Evolutionary conservation across 441 rosid genomes (phyloP).

Genomic region (Geranium incanum): DNA sequence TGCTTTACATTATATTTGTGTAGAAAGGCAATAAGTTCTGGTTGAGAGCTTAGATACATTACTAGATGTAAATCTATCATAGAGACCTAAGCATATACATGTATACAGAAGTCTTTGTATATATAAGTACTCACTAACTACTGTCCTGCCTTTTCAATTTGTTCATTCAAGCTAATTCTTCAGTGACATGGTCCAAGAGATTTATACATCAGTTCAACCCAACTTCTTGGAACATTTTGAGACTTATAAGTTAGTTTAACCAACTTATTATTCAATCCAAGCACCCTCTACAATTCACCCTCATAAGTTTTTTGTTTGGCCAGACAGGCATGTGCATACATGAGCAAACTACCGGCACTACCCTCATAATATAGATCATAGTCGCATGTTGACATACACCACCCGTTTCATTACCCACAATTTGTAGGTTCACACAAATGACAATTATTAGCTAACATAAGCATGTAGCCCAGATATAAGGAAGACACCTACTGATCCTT

Average conservation of each 20-base stretch:
- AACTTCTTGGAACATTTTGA: not conserved
- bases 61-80: conserved; percentile 25
- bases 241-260: not conserved
- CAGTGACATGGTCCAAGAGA: not conserved
- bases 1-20: conserved; percentile 7
- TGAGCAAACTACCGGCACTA: not conserved
- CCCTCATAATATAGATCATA: not conserved
- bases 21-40: conserved; percentile 24
- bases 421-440: not conserved
- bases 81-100: conserved; percentile 23
- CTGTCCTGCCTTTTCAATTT: not conserved
- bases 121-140: conserved; percentile 3
- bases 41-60: conserved; percentile 21
- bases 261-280: not conserved
- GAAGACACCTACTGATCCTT: conserved; percentile 6
- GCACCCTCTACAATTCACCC: not conserved
- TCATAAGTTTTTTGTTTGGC: not conserved
- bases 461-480: not conserved
- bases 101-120: conserved; percentile 15
- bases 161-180: not conserved
- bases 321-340: not conserved
- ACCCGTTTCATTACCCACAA: not conserved
- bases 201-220: not conserved
- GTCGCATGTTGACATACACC: not conserved
- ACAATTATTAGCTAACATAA: not conserved